Evolutionary conservation across 352 stramenopile genomes (phyloP).

Genomic region (Pythium folliculosum): DNA sequence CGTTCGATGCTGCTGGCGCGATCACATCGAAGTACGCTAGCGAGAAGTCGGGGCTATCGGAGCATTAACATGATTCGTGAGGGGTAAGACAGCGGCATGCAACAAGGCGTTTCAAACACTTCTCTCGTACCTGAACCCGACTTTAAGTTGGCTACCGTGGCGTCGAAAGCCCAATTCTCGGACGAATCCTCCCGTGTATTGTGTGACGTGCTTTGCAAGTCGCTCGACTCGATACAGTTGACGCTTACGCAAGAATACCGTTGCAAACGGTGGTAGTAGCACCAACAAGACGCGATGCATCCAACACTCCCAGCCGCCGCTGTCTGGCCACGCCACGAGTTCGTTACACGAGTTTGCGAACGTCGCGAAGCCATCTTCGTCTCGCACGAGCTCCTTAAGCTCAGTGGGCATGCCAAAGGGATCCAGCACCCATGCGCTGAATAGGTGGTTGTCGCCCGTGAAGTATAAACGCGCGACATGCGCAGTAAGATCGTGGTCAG

Average conservation of each 20-base stretch:
- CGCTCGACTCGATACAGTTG: constrained; percentile 67
- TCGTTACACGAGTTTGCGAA: constrained; percentile 81
- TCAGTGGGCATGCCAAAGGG: constrained; percentile 53
- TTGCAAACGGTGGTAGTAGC: constrained; percentile 50
- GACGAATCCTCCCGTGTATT: constrained; percentile 76
- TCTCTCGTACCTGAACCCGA: constrained; percentile 63
- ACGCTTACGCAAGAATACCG: constrained; percentile 63
- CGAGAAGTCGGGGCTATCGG: constrained; percentile 65
- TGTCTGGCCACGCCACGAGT: constrained; percentile 56
- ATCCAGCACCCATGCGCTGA: constrained; percentile 66
- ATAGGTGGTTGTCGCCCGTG: constrained; percentile 65
- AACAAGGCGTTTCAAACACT: neutral
- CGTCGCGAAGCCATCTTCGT: constrained; percentile 69
- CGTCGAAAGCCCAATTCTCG: constrained; percentile 81
- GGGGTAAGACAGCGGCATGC: neutral
- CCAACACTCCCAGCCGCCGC: constrained; percentile 64
- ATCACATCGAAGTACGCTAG: constrained; percentile 83
- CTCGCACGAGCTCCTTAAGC: constrained; percentile 66
- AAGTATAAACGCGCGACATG: constrained; percentile 80
- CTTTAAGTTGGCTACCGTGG: constrained; percentile 72
- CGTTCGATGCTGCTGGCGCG: constrained; percentile 26
- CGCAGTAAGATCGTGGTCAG: constrained; percentile 71
- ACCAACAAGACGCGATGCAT: constrained; percentile 55
- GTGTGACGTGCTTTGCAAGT: constrained; percentile 64
- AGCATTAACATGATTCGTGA: neutral